Percentiles rank a stretch among this genome's conserved stretches.
phyloP scores from a whole-genome alignment of 495 filamentous ascomycete species.

The Usnea hakonensis region DNA sequence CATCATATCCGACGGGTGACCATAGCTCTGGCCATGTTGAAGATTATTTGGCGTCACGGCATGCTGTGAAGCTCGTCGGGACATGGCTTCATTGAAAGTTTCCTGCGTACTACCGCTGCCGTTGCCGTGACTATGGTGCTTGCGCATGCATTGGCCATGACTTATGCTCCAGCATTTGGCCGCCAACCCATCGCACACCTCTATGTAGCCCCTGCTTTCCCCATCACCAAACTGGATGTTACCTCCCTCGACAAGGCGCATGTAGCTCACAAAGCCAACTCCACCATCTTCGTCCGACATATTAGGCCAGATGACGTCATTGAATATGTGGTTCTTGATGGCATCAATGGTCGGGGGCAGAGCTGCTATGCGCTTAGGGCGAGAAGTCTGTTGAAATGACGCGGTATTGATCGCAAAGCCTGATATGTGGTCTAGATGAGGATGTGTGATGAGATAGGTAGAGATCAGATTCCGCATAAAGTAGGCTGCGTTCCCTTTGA shows the following conservation, averaged over 20 bases:
- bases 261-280: conserved; percentile 84
- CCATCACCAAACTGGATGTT: conserved; percentile 71
- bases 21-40: conserved; percentile 22
- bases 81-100: conserved; percentile 26
- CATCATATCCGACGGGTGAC: conserved; percentile 32
- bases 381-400: conserved; percentile 59
- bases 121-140: conserved; percentile 57
- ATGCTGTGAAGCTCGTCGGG: conserved; percentile 19
- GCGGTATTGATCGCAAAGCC: conserved; percentile 91
- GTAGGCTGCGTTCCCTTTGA: conserved; percentile 70
- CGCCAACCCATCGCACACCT: conserved; percentile 71
- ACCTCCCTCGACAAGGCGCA: conserved; percentile 79
- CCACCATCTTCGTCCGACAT: conserved; percentile 93
- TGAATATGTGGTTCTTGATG: conserved; percentile 91
- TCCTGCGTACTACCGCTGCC: conserved; percentile 33
- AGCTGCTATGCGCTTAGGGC: conserved; percentile 75
- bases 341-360: conserved; percentile 78
- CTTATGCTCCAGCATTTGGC: conserved; percentile 73
- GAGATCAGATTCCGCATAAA: conserved; percentile 72
- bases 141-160: conserved; percentile 79
- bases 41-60: conserved; percentile 15
- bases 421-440: conserved; percentile 87
- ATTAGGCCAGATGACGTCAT: conserved; percentile 97
- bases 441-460: conserved; percentile 84
- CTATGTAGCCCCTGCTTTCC: conserved; percentile 68